These are phyloP conservation scores for Mrakia blollopis DNA, from an alignment of 768 basidiomycete genomes.

Conservation along the genomic window DNA sequence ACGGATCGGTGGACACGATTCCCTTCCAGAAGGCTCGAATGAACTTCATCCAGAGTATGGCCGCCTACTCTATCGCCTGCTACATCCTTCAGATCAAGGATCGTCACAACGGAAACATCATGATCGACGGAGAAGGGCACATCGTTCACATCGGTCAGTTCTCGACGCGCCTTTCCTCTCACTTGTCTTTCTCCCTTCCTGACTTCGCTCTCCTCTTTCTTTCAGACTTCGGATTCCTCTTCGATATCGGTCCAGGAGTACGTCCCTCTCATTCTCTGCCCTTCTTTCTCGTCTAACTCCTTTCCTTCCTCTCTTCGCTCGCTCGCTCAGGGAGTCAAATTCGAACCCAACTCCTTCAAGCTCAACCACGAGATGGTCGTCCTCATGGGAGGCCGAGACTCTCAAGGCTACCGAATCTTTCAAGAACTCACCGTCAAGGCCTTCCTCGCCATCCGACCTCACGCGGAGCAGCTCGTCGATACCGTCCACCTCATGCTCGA, in stretches of 20 bases:
- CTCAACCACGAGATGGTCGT: constrained; percentile 98
- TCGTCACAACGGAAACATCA: constrained; percentile 97
- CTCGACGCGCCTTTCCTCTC: neutral
- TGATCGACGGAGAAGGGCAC: constrained; percentile 97
- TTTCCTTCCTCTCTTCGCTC: constrained; percentile 6
- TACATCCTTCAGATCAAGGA: constrained; percentile 99
- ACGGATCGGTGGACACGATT: constrained; percentile 81
- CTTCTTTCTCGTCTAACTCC: constrained; percentile 22
- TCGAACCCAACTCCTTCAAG: constrained; percentile 97
- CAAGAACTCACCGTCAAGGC: constrained; percentile 90
- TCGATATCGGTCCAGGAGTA: constrained; percentile 91
- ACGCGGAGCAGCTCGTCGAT: constrained; percentile 81
- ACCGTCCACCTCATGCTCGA: constrained; percentile 91
- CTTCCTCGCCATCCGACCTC: constrained; percentile 92
- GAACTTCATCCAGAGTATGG: constrained; percentile 99
- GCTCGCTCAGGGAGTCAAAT: constrained; percentile 78
- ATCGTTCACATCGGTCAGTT: constrained; percentile 86
- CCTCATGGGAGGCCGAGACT: constrained; percentile 91
- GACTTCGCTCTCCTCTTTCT: neutral
- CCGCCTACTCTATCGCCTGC: constrained; percentile 95
- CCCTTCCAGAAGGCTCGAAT: constrained; percentile 86
- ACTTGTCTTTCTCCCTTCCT: neutral
- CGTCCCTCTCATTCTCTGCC: constrained; percentile 38
- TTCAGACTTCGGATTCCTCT: constrained; percentile 87
- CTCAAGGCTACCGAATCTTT: constrained; percentile 91